Evolutionary conservation across 2,329 filamentous ascomycete species (phyloP).

Genomic region (Sodiomyces alkalinus): DNA sequence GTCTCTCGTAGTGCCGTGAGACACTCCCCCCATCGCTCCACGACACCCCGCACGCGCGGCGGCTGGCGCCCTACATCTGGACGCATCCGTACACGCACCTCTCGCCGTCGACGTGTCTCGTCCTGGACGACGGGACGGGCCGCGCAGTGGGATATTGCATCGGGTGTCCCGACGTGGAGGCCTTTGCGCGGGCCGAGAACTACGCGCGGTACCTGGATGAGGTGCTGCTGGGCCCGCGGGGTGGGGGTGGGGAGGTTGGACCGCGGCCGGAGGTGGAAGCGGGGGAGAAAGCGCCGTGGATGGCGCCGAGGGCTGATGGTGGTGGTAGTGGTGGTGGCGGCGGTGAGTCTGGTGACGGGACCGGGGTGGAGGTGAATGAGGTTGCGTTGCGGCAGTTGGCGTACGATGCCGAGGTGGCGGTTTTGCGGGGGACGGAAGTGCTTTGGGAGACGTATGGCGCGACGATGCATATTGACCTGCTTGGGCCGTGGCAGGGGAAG

Average conservation of each 20-base stretch:
- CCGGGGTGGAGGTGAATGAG: conserved; percentile 13
- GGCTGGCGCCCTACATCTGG: conserved; percentile 33
- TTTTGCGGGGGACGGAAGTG: conserved; percentile 17
- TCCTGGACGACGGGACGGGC: conserved; percentile 31
- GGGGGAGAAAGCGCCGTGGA: conserved; percentile 1
- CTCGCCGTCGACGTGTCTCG: conserved; percentile 26
- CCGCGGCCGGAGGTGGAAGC: conserved; percentile 7
- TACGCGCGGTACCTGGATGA: conserved; percentile 23
- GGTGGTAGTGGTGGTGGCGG: neutral
- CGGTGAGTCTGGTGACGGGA: neutral
- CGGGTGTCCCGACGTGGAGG: conserved; percentile 25
- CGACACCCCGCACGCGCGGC: conserved; percentile 16
- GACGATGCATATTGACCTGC: conserved; percentile 34
- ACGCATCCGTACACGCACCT: conserved; percentile 33
- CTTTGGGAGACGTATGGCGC: conserved; percentile 19
- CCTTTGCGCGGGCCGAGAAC: conserved; percentile 16
- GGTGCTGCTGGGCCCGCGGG: conserved; percentile 22
- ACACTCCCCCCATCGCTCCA: conserved; percentile 29
- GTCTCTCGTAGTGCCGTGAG: conserved; percentile 28
- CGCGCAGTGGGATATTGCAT: conserved; percentile 33
- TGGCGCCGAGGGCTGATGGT: neutral
- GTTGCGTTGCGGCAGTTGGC: conserved; percentile 25
- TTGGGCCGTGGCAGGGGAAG: conserved; percentile 22
- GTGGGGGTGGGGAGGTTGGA: no score
- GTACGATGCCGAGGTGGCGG: conserved; percentile 11